Conservation (phyloP, 495 filamentous ascomycete genomes). For the Lophium mytilinum region DNA sequence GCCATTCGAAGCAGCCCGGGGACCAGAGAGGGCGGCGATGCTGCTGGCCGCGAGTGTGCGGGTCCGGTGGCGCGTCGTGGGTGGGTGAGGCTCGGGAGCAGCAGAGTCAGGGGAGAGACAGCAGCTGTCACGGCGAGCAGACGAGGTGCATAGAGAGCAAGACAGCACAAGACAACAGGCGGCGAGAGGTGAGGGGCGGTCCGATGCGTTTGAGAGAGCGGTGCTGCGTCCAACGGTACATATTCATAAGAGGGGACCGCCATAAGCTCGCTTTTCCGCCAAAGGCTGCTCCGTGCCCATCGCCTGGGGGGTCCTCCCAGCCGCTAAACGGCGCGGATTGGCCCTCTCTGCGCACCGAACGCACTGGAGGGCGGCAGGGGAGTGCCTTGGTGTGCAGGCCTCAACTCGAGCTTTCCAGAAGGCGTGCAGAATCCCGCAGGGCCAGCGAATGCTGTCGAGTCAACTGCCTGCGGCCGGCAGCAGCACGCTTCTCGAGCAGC, state of each 20-base stretch:
- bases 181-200: no score
- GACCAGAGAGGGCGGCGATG: background rate
- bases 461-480: background rate
- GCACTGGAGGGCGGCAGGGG: background rate
- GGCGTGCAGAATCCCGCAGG: conserved; percentile 5
- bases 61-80: background rate
- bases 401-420: conserved; percentile 18
- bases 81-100: no score
- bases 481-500: background rate
- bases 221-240: no score
- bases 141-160: no score
- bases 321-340: no score
- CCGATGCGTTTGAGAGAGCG: no score
- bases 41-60: background rate
- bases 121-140: background rate
- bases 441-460: conserved; percentile 1
- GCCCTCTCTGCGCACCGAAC: no score
- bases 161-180: no score
- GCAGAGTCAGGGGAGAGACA: background rate
- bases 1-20: background rate
- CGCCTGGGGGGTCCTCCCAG: no score
- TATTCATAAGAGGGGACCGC: no score
- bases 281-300: no score
- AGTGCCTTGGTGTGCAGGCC: conserved; percentile 10
- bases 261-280: no score